Percentiles rank a stretch among this genome's conserved stretches.
These are phyloP conservation scores for Cephalotrichum gorgonifer DNA, from an alignment of 2,329 filamentous ascomycete species.

Conservation along the genomic window DNA sequence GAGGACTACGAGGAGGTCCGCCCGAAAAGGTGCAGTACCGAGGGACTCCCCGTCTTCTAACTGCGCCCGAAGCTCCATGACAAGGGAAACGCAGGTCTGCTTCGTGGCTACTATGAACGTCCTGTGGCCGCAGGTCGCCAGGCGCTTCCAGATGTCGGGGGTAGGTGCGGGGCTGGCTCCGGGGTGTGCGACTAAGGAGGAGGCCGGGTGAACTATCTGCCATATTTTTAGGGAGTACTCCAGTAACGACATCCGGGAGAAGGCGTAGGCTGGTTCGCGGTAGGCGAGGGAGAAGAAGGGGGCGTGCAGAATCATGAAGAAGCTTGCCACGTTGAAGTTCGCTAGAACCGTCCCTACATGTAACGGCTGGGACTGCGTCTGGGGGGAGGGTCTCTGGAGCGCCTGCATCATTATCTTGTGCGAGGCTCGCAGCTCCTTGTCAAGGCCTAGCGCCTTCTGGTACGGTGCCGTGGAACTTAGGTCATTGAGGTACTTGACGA, in stretches of 20 bases:
- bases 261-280: slow-evolving; percentile 34
- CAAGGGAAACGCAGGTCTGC: slow-evolving; percentile 25
- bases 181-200: slow-evolving; percentile 9
- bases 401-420: slow-evolving; percentile 29
- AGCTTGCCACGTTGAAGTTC: slow-evolving; percentile 42
- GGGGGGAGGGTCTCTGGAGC: slow-evolving; percentile 15
- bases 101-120: slow-evolving; percentile 25
- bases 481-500: slow-evolving; percentile 32
- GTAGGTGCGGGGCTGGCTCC: slow-evolving; percentile 4
- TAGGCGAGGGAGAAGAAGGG: slow-evolving; percentile 33
- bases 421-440: slow-evolving; percentile 26
- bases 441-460: slow-evolving; percentile 31
- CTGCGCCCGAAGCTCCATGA: slow-evolving; percentile 28
- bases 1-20: slow-evolving; percentile 31
- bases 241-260: slow-evolving; percentile 35
- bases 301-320: slow-evolving; percentile 44
- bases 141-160: slow-evolving; percentile 21
- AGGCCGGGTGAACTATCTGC: slow-evolving; percentile 9
- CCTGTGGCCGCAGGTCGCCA: slow-evolving; percentile 26
- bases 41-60: slow-evolving; percentile 29
- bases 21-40: slow-evolving; percentile 19
- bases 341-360: slow-evolving; percentile 28
- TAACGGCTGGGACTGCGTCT: slow-evolving; percentile 20
- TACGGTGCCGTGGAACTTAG: slow-evolving; percentile 26
- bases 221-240: slow-evolving; percentile 35